A percentile compares a stretch with the other conserved stretches of the same genome.
Conservation (phyloP, 2,329 filamentous ascomycete genomes). For the Allantophomopsis cytisporea region DNA sequence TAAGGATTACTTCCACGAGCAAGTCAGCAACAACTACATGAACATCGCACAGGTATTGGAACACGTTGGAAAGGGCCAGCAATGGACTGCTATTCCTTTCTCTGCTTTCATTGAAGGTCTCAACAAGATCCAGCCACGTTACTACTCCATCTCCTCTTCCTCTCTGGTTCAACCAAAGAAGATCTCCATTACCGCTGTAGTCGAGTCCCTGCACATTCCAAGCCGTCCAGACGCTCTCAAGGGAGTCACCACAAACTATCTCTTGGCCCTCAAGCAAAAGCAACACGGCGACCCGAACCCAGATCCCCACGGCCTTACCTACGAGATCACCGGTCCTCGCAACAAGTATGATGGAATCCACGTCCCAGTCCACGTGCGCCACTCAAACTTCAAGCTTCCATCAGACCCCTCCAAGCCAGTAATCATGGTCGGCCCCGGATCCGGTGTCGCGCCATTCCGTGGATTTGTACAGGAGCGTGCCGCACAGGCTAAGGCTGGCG, state of each 20-base stretch:
- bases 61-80: conserved; percentile 55
- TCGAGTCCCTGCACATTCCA: conserved; percentile 70
- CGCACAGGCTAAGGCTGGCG: conserved; percentile 65
- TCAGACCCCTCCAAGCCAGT: conserved; percentile 89
- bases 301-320: conserved; percentile 72
- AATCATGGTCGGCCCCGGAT: conserved; percentile 93
- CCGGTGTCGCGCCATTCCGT: conserved; percentile 91
- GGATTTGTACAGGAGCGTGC: conserved; percentile 91
- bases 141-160: conserved; percentile 98
- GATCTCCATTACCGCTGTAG: conserved; percentile 89
- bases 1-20: conserved; percentile 88
- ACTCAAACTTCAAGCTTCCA: conserved; percentile 98
- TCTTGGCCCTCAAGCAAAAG: conserved; percentile 90
- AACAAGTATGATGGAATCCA: conserved; percentile 97
- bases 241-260: conserved; percentile 94
- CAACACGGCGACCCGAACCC: conserved; percentile 79
- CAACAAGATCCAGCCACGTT: conserved; percentile 90
- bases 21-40: conserved; percentile 67
- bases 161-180: conserved; percentile 88
- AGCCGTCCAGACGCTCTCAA: conserved; percentile 69
- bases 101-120: conserved; percentile 89
- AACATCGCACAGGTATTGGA: conserved; percentile 83
- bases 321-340: conserved; percentile 75
- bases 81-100: conserved; percentile 80
- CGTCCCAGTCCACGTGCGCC: conserved; percentile 87